Base-by-base conservation (phyloP, 2,329 filamentous ascomycete species). In the Aspergillus ochraceoroseus region DNA sequence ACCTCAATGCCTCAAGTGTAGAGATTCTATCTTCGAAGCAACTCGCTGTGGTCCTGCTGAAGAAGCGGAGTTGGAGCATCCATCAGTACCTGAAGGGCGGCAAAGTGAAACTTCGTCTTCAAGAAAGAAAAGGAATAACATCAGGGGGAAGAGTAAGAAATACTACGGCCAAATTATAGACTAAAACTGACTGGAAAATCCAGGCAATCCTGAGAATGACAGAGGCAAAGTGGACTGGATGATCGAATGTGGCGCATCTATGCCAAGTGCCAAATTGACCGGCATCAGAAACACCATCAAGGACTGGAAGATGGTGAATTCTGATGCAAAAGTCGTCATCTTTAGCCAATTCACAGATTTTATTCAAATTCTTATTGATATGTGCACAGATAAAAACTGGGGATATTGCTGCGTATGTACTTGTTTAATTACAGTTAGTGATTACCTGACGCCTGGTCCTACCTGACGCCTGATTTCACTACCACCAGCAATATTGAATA, bases 341-440 rank as follows among this genome's bases (percentile, higher is more conserved):
- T 83, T 80, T 48, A 76, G 73, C 0, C 76, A 82, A 48, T 83
- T 78, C 44, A 57, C 75, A 2, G 61, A 68, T 2, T 72, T 80
- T 50, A 66, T 77, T 4, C 54, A 64, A 0, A 73, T 82, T 12
- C 51, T 82, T 2, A 56, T 48, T 0, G 65, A 62, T 1, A 64
- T 82, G 26, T 81, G 75, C 52, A 19, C 62, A 1, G 53, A 61
- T 1, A 72, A 80, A 46, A 49, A 55, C 0, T 81, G 76, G 77
- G 48, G 43, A 0, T 65, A 61, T 43, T 38, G 32, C 4, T 26
- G 32, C 8, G 54, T 52, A 32, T 35, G 38, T 29, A 14, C 14
- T 27, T 12, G n/a, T n/a, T n/a, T n/a, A n/a, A n/a, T n/a, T n/a
- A n/a, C n/a, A n/a, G n/a, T n/a, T n/a, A n/a, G n/a, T n/a, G n/a